Percentiles rank a stretch among this genome's conserved stretches.
Conservation (phyloP, 257 asterid species). For the Plectranthus barbatus region DNA sequence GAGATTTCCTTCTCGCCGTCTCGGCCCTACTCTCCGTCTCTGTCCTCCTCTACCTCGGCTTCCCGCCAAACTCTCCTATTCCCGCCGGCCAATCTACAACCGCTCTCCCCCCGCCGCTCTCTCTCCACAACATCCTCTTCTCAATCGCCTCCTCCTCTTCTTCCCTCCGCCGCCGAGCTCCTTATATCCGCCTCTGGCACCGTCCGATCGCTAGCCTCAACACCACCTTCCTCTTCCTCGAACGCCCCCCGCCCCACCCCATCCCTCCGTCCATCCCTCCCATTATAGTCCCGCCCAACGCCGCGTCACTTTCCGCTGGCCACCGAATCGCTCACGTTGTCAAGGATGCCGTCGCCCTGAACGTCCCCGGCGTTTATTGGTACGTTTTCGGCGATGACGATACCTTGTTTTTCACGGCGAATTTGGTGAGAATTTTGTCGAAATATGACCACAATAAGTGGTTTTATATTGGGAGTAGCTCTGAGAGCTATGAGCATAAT, state of each 20-base stretch:
- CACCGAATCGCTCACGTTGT: conserved; percentile 65
- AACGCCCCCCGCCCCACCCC: conserved; percentile 26
- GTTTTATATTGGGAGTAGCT: conserved; percentile 52
- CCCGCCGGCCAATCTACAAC: no score
- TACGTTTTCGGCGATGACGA: conserved; percentile 78
- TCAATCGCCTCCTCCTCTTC: conserved; percentile 57
- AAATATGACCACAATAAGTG: conserved; percentile 51
- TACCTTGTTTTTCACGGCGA: conserved; percentile 50
- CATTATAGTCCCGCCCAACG: conserved; percentile 33
- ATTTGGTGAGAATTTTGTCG: conserved; percentile 54
- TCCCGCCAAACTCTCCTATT: conserved; percentile 16
- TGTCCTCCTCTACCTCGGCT: conserved; percentile 35
- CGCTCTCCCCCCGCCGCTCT: conserved; percentile 13
- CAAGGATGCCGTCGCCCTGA: conserved; percentile 43
- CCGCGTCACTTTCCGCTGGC: conserved; percentile 39
- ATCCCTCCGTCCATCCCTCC: conserved; percentile 33
- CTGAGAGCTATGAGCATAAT: conserved; percentile 74
- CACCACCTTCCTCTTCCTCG: conserved; percentile 55
- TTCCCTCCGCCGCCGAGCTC: conserved; percentile 46
- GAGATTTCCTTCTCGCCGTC: conserved; percentile 43
- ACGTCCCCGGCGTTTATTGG: conserved; percentile 41
- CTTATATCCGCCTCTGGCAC: conserved; percentile 63
- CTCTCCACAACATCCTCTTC: conserved; percentile 39
- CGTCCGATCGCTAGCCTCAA: conserved; percentile 44
- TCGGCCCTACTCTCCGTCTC: conserved; percentile 37